Percentiles rank a stretch among this genome's conserved stretches.
phyloP scores from a whole-genome alignment of 768 basidiomycete species.

The Naganishia antarctica region DNA sequence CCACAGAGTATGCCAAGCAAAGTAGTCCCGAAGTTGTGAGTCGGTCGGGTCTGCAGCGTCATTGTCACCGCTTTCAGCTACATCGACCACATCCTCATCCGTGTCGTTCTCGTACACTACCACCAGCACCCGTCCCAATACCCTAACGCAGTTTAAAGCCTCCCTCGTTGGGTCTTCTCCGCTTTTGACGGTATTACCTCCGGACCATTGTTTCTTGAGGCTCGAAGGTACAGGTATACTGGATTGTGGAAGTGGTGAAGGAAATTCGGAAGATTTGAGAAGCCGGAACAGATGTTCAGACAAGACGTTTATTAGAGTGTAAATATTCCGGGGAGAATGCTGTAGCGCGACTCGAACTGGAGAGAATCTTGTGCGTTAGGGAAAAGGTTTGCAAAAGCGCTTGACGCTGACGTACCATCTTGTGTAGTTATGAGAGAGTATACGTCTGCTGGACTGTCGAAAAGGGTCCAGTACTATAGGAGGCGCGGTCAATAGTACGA shows the following conservation, averaged over 20 bases:
- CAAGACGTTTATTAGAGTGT: constrained; percentile 19
- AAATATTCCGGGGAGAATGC: constrained; percentile 34
- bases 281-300: constrained; percentile 34
- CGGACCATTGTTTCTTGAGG: constrained; percentile 53
- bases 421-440: constrained; percentile 81
- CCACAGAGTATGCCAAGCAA: constrained; percentile 82
- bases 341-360: constrained; percentile 60
- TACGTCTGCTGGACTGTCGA: constrained; percentile 84
- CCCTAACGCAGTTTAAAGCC: constrained; percentile 83
- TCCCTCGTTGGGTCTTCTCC: constrained; percentile 62
- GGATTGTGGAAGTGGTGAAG: constrained; percentile 60
- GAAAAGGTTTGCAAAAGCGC: constrained; percentile 46
- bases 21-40: constrained; percentile 56
- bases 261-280: constrained; percentile 37
- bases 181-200: constrained; percentile 4
- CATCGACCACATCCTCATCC: constrained; percentile 27
- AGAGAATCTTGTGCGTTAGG: background rate
- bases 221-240: constrained; percentile 50
- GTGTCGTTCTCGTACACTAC: constrained; percentile 60
- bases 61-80: constrained; percentile 53
- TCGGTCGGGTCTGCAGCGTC: constrained; percentile 25
- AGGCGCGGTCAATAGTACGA: constrained; percentile 10
- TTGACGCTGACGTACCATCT: constrained; percentile 66
- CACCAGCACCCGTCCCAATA: constrained; percentile 81
- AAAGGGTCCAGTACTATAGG: constrained; percentile 69